Base-by-base conservation (phyloP, 495 filamentous ascomycete genomes). In the Haplographium delicatum region DNA sequence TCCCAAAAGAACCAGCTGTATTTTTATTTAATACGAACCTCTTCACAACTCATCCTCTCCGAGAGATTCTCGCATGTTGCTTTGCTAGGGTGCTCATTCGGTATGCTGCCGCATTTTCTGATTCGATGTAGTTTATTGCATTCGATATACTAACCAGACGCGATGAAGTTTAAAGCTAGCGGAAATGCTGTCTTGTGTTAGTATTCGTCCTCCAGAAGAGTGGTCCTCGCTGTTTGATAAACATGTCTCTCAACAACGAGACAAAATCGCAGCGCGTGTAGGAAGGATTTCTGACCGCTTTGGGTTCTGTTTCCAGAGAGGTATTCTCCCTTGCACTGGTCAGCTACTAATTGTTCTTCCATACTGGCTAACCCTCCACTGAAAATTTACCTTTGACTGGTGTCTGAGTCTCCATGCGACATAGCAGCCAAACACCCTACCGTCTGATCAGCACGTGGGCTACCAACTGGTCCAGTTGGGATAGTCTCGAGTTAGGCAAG, bases 161-260 rank as follows among this genome's bases (percentile, higher is more conserved):
- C 85, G 61, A 89, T 85, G 70, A 89, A 89, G 65, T 89, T 89
- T 51, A 89, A 71, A 50, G 85, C 83, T 63, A 89, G 71, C 31
- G 86, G 85, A 38, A 85, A 67, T 50, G 81, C 85, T 89, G 41
- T 41, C 18, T 28, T 15, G 11, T 22, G 41, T 57, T 51, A 60
- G 58, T 25, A 64, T 51, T 64, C 63, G 51, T 45, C 24, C 15
- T 20, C 31, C 19, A 34, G 9, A 18, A 26, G n/a, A n/a, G n/a
- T n/a, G n/a, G n/a, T n/a, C n/a, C n/a, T n/a, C n/a, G n/a, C n/a
- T n/a, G n/a, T n/a, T n/a, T n/a, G n/a, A n/a, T n/a, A n/a, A n/a
- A n/a, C n/a, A n/a, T n/a, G n/a, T n/a, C n/a, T n/a, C n/a, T 13
- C 42, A 19, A 25, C 10, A 18, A 19, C 19, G 8, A 7, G n/a